Evolutionary conservation across 2,329 filamentous ascomycete genomes (phyloP), one percentile per base, ranked within the genome.

Genomic region (Cytospora piceicola): DNA sequence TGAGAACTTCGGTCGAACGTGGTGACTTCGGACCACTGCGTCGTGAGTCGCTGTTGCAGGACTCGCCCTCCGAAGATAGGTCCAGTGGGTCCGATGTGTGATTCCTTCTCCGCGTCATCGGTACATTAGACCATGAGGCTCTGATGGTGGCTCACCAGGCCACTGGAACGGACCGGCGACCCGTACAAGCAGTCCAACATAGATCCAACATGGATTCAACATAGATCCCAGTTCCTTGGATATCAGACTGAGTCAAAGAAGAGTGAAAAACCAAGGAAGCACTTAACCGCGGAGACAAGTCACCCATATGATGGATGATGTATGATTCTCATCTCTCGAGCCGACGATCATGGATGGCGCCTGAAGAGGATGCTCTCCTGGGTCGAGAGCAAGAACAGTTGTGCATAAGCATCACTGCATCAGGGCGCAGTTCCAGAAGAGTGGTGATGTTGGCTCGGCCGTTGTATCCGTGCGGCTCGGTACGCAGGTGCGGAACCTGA

Each of bases 401-500:
- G 17, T 20, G n/a, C 49, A 14, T 22, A 39, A 22, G 60, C 46
- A 49, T 54, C 27, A 62, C n/a, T n/a, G 32, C 11, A 32, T 30
- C 42, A 32, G 51, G 32, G 34, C 30, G 15, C 30, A 24, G 30
- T 17, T 36, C 53, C 22, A 39, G 53, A 22, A 22, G 14, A 9
- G 36, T 63, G 36, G 29, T 55, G 17, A 22, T 39, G 34, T 34
- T 51, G 53, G 36, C 30, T 56, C 30, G 46, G 53, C 49, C 62
- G 55, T 36, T 58, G 49, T 51, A 54, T 53, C 58, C 53, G 46
- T 36, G 39, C 49, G 65, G 62, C 20, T 59, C 51, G 54, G 53
- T 58, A 49, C 34, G 54, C 42, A 56, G 39, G 17, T 32, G 62
- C 58, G 65, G 58, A 51, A 60, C 52, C 53, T 67, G 65, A 67